These are phyloP conservation scores for Pythium oligandrum DNA, from an alignment of 352 stramenopile genomes.

Conservation along the genomic window DNA sequence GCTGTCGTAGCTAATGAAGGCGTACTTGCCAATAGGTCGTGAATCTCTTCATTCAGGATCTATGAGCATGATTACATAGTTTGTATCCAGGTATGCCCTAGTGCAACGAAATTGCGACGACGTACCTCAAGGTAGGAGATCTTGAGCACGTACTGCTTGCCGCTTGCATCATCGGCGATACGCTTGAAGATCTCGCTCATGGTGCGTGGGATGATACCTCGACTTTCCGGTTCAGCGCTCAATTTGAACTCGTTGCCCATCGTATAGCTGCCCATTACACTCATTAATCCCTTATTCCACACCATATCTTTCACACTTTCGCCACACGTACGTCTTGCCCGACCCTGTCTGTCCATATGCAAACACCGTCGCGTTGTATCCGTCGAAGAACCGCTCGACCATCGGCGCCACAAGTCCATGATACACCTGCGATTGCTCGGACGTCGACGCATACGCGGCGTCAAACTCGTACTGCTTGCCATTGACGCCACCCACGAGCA, in stretches of 20 bases:
- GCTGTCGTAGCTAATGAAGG: constrained; percentile 8
- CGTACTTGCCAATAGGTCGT: constrained; percentile 82
- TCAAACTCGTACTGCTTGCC: constrained; percentile 78
- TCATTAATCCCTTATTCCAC: constrained; percentile 12
- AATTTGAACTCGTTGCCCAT: constrained; percentile 88
- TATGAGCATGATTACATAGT: constrained; percentile 24
- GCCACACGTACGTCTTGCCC: constrained; percentile 54
- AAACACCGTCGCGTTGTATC: constrained; percentile 94
- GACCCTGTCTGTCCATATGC: constrained; percentile 93
- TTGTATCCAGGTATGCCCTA: background rate
- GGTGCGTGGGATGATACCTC: constrained; percentile 79
- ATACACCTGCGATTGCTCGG: constrained; percentile 47
- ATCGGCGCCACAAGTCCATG: constrained; percentile 47
- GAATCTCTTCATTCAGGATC: constrained; percentile 97
- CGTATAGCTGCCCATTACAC: constrained; percentile 84
- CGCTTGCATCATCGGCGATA: constrained; percentile 19
- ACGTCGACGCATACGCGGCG: constrained; percentile 48
- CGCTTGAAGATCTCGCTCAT: constrained; percentile 67
- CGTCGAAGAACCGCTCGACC: constrained; percentile 87
- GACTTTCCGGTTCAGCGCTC: constrained; percentile 21
- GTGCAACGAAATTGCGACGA: background rate
- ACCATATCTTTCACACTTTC: background rate
- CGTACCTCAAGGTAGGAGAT: constrained; percentile 71
- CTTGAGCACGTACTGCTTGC: constrained; percentile 42
- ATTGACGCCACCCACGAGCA: constrained; percentile 26